Evolutionary conservation across 148 eudicot genomes (phyloP).

Genomic region (Cornus controversa): DNA sequence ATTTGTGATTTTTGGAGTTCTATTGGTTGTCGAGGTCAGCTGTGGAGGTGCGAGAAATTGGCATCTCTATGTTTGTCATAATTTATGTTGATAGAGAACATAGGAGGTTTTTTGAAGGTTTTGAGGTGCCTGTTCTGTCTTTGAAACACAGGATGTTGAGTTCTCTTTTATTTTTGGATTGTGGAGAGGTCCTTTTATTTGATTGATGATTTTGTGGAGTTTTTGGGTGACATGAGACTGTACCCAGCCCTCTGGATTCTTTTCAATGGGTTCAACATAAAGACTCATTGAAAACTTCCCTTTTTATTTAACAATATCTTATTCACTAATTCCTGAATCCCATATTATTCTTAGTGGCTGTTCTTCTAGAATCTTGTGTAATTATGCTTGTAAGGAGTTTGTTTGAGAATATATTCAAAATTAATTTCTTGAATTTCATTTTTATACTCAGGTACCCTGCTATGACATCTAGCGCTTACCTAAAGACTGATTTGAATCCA

Average conservation of each 20-base stretch:
- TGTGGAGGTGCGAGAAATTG: too few relatives aligned
- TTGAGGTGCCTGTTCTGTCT: too few relatives aligned
- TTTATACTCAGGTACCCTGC: slow-evolving; percentile 65
- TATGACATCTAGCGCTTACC: slow-evolving; percentile 80
- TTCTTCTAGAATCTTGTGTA: not conserved
- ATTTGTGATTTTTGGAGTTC: too few relatives aligned
- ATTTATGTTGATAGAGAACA: too few relatives aligned
- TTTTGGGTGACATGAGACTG: too few relatives aligned
- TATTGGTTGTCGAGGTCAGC: too few relatives aligned
- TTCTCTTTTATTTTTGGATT: not conserved
- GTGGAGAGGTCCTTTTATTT: too few relatives aligned
- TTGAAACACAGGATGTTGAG: not conserved
- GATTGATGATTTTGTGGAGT: too few relatives aligned
- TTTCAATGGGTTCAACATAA: not conserved
- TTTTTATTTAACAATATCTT: too few relatives aligned
- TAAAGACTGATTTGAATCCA: slow-evolving; percentile 72
- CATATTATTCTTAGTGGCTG: not conserved
- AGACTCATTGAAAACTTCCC: not conserved
- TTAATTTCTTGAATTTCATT: not conserved
- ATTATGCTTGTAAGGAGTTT: not conserved
- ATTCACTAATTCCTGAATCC: not conserved
- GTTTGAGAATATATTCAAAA: not conserved
- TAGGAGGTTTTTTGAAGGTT: not conserved
- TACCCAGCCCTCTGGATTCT: too few relatives aligned
- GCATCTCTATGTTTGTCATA: too few relatives aligned